Base-by-base conservation (phyloP, 164 flowering plant species). In the Stephania yunnanensis region DNA sequence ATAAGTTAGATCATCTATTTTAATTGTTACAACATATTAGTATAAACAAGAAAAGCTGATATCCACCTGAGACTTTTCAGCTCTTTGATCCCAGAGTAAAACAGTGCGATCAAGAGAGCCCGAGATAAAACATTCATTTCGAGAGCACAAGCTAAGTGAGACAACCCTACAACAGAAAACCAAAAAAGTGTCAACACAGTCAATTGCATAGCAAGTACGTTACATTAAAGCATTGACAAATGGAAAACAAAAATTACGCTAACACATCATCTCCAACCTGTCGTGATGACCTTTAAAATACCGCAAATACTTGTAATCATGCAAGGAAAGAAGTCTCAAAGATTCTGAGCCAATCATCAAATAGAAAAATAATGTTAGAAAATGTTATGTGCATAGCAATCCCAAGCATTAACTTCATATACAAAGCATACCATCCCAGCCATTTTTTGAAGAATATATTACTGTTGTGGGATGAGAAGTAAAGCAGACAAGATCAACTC, bases 201-300 rank as follows among this genome's bases (percentile, higher is more conserved):
- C 4, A 3, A 53, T 9, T 52, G 11, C 19, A 42, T 53, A 4
- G 36, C 44, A 72, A 19, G 67, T 50, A 12, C 15, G 1, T 17
- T 10, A 46, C 19, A 25, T 6, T 53, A 5, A 67, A 74, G 25
- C 69, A 42, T 61, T 69, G 30, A 72, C 10, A 5, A 36, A 46
- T 58, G 50, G 25, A 25, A 25, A 25, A 25, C 25, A 25, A 25
- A 25, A 25, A 25, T 25, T 25, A 25, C 25, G 25, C 42, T 53
- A 42, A 25, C n/a, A 31, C 30, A 25, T 36, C 20, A 53, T 58
- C 12, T 71, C 77, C 64, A 71, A 89, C 99, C 99, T 96, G 88
- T 96, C 99, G 80, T 92, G 99, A 72, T 96, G 99, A 69, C 98
- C 99, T 87, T 89, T 96, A 75, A 96, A 96, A 78, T 96, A 96